phyloP scores from a whole-genome alignment of 2,329 filamentous ascomycete species.

The Nigrospora sphaerica region DNA sequence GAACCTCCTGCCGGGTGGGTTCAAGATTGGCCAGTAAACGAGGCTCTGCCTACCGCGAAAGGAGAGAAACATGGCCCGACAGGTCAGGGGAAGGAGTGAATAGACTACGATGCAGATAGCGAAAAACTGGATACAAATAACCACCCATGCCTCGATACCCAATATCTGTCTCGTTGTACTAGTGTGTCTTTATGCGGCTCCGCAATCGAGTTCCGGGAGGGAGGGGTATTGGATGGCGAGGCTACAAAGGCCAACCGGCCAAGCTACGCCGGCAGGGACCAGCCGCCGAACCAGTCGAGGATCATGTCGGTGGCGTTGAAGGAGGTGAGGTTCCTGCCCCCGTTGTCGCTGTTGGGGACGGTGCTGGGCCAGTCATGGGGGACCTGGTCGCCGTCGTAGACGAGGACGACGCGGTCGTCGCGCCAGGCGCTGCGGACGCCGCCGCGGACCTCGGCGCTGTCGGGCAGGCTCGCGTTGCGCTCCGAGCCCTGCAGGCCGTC shows the following conservation, averaged over 20 bases:
- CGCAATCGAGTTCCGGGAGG: too few relatives aligned
- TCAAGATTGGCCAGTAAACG: conserved; percentile 6
- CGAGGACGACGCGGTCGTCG: conserved; percentile 3
- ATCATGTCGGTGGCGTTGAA: conserved; percentile 5
- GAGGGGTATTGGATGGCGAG: too few relatives aligned
- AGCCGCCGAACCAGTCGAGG: conserved; percentile 2
- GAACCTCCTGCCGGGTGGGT: conserved; percentile 7
- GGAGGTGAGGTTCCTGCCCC: neutral
- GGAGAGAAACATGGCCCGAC: too few relatives aligned
- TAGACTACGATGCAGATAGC: too few relatives aligned
- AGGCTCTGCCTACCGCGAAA: too few relatives aligned
- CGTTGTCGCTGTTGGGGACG: conserved; percentile 1
- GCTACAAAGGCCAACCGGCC: too few relatives aligned
- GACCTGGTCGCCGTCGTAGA: conserved; percentile 6
- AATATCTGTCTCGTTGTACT: too few relatives aligned
- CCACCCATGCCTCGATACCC: too few relatives aligned
- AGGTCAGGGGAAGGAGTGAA: too few relatives aligned
- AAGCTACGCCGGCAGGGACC: neutral
- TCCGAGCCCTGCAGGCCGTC: conserved; percentile 9
- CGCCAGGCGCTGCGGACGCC: conserved; percentile 1
- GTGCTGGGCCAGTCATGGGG: conserved; percentile 5
- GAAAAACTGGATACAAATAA: too few relatives aligned
- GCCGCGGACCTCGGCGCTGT: neutral
- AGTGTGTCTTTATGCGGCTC: too few relatives aligned
- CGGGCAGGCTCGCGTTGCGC: neutral